Conservation (phyloP, 345 rosid species). For the Eucalyptus cladocalyx region DNA sequence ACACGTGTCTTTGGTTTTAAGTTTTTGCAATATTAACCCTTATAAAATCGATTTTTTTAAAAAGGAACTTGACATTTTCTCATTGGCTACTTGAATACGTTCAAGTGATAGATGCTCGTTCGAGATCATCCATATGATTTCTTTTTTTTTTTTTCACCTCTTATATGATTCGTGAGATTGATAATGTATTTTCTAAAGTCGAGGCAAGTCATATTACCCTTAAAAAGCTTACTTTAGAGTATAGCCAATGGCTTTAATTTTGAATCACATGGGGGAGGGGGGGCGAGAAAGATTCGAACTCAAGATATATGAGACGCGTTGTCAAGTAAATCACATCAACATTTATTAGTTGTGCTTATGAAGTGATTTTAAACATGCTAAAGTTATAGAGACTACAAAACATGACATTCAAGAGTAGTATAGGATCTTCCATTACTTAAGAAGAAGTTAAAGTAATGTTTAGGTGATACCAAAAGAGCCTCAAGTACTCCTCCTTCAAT, state of each 20-base stretch:
- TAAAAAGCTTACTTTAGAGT: neutral
- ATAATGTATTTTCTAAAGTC: accelerated
- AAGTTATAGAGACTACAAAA: neutral
- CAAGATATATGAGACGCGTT: accelerated
- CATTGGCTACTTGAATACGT: neutral
- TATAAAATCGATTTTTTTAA: too few species aligned
- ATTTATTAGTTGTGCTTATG: too few species aligned
- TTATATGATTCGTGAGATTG: neutral
- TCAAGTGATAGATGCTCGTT: neutral
- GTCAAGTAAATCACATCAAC: neutral
- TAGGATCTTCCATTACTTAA: neutral
- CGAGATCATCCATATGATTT: neutral
- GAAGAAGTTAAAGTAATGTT: neutral
- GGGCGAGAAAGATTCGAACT: neutral
- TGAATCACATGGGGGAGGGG: too few species aligned
- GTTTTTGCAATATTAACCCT: accelerated
- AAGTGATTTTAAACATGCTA: neutral
- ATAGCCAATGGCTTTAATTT: too few species aligned
- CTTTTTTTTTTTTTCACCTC: neutral
- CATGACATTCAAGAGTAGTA: neutral
- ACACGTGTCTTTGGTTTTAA: accelerated
- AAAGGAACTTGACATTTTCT: neutral
- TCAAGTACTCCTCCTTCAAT: neutral
- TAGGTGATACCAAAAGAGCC: neutral
- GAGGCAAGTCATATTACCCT: neutral